Conservation (phyloP, 2,329 filamentous ascomycete genomes). For the Monilinia fructigena region DNA sequence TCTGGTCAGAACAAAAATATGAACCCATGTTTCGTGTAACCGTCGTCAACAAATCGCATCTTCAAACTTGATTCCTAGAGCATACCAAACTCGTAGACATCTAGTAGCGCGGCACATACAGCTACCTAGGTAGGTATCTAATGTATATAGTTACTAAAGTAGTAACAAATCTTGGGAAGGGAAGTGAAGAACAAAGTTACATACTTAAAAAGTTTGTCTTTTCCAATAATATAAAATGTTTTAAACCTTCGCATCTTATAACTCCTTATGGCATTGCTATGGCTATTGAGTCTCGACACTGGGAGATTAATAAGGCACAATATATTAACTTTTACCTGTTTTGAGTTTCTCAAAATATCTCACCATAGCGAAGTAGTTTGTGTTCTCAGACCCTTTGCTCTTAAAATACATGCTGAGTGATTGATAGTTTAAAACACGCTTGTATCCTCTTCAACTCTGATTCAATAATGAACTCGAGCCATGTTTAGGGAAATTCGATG, state of each 20-base stretch:
- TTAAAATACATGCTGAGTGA: neutral
- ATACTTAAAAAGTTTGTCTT: neutral
- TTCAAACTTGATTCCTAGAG: neutral
- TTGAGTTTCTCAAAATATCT: no score
- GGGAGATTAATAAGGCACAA: neutral
- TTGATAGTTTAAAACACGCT: neutral
- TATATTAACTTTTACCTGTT: neutral
- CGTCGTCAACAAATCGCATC: slow-evolving; percentile 9
- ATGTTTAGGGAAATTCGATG: neutral
- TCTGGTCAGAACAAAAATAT: neutral
- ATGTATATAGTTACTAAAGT: neutral
- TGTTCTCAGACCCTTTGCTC: neutral
- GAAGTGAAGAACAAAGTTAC: neutral
- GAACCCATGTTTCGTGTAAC: slow-evolving; percentile 7
- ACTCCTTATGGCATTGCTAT: neutral
- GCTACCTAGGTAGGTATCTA: neutral
- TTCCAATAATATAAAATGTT: neutral
- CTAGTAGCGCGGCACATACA: no score
- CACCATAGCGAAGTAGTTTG: neutral
- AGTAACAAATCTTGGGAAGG: neutral
- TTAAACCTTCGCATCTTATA: neutral
- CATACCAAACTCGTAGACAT: neutral
- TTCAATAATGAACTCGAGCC: neutral
- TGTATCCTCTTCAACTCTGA: neutral
- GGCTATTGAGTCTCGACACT: neutral